Evolutionary conservation across 2,329 filamentous ascomycete species (phyloP).

Genomic region (Colletotrichum orchidophilum): DNA sequence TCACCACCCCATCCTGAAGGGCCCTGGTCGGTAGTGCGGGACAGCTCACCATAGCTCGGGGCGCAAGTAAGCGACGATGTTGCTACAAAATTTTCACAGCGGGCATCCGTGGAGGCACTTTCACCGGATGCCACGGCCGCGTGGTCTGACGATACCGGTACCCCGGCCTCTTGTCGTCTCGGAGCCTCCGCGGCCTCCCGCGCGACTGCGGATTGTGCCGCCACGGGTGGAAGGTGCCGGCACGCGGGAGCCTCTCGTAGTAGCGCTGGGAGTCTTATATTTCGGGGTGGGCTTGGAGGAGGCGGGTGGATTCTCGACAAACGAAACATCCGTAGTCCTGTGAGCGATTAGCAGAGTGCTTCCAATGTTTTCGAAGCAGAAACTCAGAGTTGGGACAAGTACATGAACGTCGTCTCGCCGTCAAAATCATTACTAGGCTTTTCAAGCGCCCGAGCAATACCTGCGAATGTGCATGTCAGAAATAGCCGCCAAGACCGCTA

Average conservation of each 20-base stretch:
- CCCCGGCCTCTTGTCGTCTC: slow-evolving; percentile 50
- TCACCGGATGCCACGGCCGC: slow-evolving; percentile 56
- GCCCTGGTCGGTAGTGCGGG: not conserved
- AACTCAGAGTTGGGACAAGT: slow-evolving; percentile 24
- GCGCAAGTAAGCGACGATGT: not conserved
- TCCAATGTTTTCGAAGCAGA: not conserved
- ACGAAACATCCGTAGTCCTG: slow-evolving; percentile 91
- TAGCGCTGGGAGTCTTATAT: slow-evolving; percentile 51
- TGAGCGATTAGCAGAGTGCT: slow-evolving; percentile 36
- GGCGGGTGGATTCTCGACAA: slow-evolving; percentile 83
- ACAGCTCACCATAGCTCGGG: not conserved
- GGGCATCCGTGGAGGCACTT: no score
- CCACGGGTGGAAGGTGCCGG: slow-evolving; percentile 55
- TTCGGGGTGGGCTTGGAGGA: slow-evolving; percentile 60
- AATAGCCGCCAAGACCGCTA: not conserved
- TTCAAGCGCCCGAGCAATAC: slow-evolving; percentile 31
- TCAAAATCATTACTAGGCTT: slow-evolving; percentile 52
- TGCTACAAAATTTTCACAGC: not conserved
- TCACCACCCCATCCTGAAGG: not conserved
- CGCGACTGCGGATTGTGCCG: slow-evolving; percentile 42
- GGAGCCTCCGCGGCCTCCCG: slow-evolving; percentile 39
- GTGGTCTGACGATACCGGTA: slow-evolving; percentile 57
- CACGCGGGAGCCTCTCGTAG: slow-evolving; percentile 51
- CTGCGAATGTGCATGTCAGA: not conserved
- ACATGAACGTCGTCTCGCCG: slow-evolving; percentile 88